These are phyloP conservation scores for Asterionellopsis glacialis DNA, from an alignment of 108 stramenopile species.

Conservation along the genomic window DNA sequence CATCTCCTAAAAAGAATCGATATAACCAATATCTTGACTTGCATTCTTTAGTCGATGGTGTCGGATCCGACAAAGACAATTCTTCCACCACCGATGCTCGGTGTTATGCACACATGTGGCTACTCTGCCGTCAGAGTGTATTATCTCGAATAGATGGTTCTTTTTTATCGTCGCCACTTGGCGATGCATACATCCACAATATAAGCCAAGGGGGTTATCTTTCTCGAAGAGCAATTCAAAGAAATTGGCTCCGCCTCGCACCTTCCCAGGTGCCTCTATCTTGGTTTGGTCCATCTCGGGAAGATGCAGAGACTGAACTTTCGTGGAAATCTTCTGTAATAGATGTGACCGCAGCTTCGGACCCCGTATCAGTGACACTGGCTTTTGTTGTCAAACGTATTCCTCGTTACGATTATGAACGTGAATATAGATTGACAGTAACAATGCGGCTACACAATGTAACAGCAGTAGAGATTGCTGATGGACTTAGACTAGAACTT, in stretches of 20 bases:
- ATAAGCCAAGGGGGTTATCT: neutral
- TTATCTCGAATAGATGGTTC: slow-evolving; percentile 20
- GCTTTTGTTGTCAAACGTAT: slow-evolving; percentile 26
- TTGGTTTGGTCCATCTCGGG: neutral
- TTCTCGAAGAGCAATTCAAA: slow-evolving; percentile 5
- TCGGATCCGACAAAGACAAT: too few relatives aligned
- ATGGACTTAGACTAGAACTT: slow-evolving; percentile 39
- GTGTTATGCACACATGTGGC: too few relatives aligned
- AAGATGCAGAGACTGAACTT: neutral
- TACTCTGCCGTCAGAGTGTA: slow-evolving; percentile 34
- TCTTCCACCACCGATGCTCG: too few relatives aligned
- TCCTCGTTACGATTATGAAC: slow-evolving; percentile 40
- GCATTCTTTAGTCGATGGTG: too few relatives aligned
- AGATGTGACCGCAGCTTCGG: slow-evolving; percentile 28
- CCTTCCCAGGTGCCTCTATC: slow-evolving; percentile 23
- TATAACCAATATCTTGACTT: too few relatives aligned
- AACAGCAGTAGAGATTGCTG: slow-evolving; percentile 34
- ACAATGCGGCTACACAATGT: slow-evolving; percentile 38
- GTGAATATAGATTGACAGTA: slow-evolving; percentile 35
- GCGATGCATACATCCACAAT: slow-evolving; percentile 1
- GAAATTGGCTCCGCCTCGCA: slow-evolving; percentile 32
- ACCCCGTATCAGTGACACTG: slow-evolving; percentile 29
- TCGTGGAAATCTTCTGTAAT: neutral
- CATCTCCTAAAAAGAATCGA: too few relatives aligned
- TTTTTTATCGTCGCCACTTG: slow-evolving; percentile 23